phyloP scores from a whole-genome alignment of 306 rosid species.

The Cicer pinnatifidum region DNA sequence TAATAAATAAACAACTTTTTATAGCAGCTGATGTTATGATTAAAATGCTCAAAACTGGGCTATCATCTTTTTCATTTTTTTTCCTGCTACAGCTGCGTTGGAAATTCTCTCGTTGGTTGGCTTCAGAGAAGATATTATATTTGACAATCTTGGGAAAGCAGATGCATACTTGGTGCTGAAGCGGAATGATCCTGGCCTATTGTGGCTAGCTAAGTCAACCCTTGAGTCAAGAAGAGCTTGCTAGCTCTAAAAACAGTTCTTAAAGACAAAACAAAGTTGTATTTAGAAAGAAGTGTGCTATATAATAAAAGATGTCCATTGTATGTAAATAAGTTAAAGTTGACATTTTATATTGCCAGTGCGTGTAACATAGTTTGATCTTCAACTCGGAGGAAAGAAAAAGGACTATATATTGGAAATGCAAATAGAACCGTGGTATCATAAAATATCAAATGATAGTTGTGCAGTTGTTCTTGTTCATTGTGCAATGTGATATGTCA shows the following conservation, averaged over 20 bases:
- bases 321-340: not conserved
- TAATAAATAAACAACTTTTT: constrained; percentile 7
- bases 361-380: constrained; percentile 5
- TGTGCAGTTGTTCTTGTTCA: constrained; percentile 9
- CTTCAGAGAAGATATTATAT: constrained; percentile 69
- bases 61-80: constrained; percentile 1
- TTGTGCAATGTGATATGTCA: constrained; percentile 15
- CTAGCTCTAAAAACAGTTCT: constrained; percentile 43
- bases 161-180: constrained; percentile 83
- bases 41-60: constrained; percentile 20
- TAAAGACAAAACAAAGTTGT: constrained; percentile 20
- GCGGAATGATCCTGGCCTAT: constrained; percentile 84
- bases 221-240: constrained; percentile 59
- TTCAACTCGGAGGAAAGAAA: not conserved
- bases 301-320: constrained; percentile 11
- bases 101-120: constrained; percentile 72
- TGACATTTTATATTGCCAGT: constrained; percentile 2
- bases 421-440: not conserved
- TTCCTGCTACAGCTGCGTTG: constrained; percentile 72
- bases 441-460: not conserved
- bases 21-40: constrained; percentile 6
- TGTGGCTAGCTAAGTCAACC: constrained; percentile 95
- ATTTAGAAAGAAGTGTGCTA: not conserved
- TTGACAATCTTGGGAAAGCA: constrained; percentile 66
- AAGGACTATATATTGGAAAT: constrained; percentile 9